Conservation (phyloP, 2,329 filamentous ascomycete species). For the Clonostachys solani region DNA sequence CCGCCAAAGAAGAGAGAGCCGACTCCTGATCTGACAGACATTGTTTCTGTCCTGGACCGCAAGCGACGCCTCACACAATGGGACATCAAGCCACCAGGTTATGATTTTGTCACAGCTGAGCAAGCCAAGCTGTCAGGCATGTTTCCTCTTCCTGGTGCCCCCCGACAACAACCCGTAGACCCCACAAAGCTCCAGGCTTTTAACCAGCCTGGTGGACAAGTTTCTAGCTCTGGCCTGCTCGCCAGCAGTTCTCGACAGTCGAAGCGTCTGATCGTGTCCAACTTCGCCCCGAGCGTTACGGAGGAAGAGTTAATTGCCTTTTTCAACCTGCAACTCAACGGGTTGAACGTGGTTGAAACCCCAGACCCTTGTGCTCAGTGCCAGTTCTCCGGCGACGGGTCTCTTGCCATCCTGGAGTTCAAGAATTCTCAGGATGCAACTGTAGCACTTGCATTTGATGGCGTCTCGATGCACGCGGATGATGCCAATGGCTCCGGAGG, state of each 20-base stretch:
- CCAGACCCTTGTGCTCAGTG: conserved; percentile 81
- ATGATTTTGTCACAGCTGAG: conserved; percentile 96
- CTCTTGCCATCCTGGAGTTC: conserved; percentile 89
- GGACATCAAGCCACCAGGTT: conserved; percentile 98
- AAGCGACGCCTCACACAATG: conserved; percentile 95
- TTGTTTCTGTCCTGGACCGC: conserved; percentile 77
- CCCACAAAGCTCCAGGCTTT: conserved; percentile 91
- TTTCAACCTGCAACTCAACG: conserved; percentile 95
- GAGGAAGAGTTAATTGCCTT: conserved; percentile 77
- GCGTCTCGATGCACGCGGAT: conserved; percentile 79
- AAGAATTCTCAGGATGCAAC: conserved; percentile 84
- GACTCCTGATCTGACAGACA: conserved; percentile 87
- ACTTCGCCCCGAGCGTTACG: conserved; percentile 67
- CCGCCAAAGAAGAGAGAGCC: conserved; percentile 90
- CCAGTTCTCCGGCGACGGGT: conserved; percentile 73
- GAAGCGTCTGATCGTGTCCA: conserved; percentile 86
- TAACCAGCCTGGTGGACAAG: conserved; percentile 72
- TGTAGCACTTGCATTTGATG: conserved; percentile 84
- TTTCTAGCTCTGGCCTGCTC: conserved; percentile 76
- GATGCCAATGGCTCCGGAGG: conserved; percentile 46
- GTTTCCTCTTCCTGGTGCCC: conserved; percentile 96
- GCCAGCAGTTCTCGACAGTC: conserved; percentile 91
- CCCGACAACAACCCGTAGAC: conserved; percentile 92
- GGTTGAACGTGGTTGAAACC: conserved; percentile 84
- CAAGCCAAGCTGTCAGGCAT: conserved; percentile 98